These are phyloP conservation scores for Thalassiosira hispida DNA, from an alignment of 352 stramenopile genomes.

Conservation along the genomic window DNA sequence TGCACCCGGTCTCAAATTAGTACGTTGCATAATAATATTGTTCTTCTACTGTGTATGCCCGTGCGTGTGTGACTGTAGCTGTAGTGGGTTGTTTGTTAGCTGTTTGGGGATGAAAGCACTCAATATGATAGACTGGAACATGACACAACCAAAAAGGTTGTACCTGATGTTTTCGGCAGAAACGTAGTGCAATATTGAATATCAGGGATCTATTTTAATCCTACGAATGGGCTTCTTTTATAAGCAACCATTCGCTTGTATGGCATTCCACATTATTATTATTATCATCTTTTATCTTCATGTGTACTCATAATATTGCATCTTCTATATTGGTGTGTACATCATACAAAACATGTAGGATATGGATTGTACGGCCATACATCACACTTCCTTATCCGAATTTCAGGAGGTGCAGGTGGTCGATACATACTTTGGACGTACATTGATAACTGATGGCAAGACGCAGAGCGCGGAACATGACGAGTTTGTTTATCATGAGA, in stretches of 20 bases:
- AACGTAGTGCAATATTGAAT: constrained; percentile 71
- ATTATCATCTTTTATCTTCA: too few species aligned
- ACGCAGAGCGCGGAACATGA: constrained; percentile 92
- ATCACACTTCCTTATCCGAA: constrained; percentile 88
- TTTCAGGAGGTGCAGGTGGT: constrained; percentile 95
- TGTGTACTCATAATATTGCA: too few species aligned
- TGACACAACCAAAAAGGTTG: constrained; percentile 31
- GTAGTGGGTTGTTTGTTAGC: too few species aligned
- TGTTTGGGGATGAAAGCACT: constrained; percentile 43
- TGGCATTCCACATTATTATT: constrained; percentile 45
- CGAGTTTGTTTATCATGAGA: constrained; percentile 95
- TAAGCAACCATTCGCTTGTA: constrained; percentile 71
- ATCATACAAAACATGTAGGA: too few species aligned
- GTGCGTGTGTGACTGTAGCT: too few species aligned
- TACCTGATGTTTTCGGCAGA: constrained; percentile 73
- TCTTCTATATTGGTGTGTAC: too few species aligned
- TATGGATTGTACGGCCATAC: too few species aligned
- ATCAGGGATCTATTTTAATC: constrained; percentile 64
- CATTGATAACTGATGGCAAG: constrained; percentile 94
- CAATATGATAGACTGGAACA: constrained; percentile 77
- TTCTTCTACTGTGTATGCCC: too few species aligned
- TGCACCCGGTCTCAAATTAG: too few species aligned
- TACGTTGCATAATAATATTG: too few species aligned
- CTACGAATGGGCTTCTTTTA: constrained; percentile 57
- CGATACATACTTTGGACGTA: constrained; percentile 91